Evolutionary conservation across 2,329 filamentous ascomycete species (phyloP), one percentile per base, ranked within the genome.

Genomic region (Fusarium palustre): DNA sequence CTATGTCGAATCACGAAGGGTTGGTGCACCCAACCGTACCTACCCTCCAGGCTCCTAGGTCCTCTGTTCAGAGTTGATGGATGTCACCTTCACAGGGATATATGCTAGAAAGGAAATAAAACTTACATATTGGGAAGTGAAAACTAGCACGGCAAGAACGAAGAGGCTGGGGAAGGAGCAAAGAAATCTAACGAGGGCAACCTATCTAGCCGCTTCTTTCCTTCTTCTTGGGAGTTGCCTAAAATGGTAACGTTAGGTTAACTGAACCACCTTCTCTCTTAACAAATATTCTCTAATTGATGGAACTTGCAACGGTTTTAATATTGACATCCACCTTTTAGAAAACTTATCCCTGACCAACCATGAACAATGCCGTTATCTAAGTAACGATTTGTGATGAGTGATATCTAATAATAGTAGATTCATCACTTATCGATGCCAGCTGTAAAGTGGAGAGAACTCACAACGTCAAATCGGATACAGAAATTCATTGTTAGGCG

Each of bases 361-460:
- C 24, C 22, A n/a, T 34, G 33, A 9, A 16, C 9, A 28, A 20
- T 24, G n/a, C 13, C n/a, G n/a, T 41, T 30, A 20, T 30, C 24
- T 30, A n/a, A 52, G 16, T 13, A 50, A 47, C 33, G 49, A 64
- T 59, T 67, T 60, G 59, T 64, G 60, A 71, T 69, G 58, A 41
- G 64, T 55, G 53, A 66, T 50, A n/a, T 28, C 24, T 52, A 52
- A 52, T 22, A 41, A 52, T 52, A 50, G 48, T 20, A 52, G 34
- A 54, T 53, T 39, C 38, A 39, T 58, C 64, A 63, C 63, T 46
- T 46, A 22, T 46, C 43, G 10, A 30, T 22, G 34, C 22, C 54
- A 56, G 70, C 68, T 64, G 64, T 46, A 46, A 64, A 63, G 68
- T 73, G 65, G 66, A 67, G 64, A 59, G 57, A 22, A 34, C 48